These are phyloP conservation scores for Melaleuca alternifolia DNA, from an alignment of 345 rosid genomes.

Conservation along the genomic window DNA sequence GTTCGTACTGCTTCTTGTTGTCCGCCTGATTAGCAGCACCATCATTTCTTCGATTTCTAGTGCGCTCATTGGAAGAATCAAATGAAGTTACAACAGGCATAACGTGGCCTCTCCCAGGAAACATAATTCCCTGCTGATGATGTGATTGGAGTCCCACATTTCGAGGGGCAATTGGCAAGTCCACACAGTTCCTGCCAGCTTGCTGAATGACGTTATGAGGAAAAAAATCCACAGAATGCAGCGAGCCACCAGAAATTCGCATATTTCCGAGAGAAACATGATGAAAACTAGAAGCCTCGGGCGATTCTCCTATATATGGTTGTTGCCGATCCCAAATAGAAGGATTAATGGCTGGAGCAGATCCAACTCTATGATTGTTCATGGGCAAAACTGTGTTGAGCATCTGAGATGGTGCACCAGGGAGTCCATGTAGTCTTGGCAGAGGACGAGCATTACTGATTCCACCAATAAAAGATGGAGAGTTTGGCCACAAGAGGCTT, in stretches of 20 bases:
- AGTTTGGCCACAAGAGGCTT: constrained; percentile 49
- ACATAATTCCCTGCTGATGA: constrained; percentile 30
- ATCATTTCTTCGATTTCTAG: constrained; percentile 52
- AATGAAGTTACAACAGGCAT: constrained; percentile 20
- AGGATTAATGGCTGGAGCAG: constrained; percentile 38
- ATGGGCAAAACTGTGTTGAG: constrained; percentile 19
- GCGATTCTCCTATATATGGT: constrained; percentile 37
- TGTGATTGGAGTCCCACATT: constrained; percentile 32
- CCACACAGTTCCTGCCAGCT: constrained; percentile 23
- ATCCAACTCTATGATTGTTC: constrained; percentile 37
- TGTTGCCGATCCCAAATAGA: constrained; percentile 46
- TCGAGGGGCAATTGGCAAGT: constrained; percentile 20
- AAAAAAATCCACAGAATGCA: constrained; percentile 26
- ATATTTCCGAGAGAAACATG: constrained; percentile 44
- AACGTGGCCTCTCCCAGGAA: constrained; percentile 29
- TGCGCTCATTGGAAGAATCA: constrained; percentile 35
- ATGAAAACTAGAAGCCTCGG: constrained; percentile 35
- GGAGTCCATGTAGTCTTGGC: constrained; percentile 27
- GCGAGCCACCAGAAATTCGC: constrained; percentile 28
- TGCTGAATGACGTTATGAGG: constrained; percentile 23
- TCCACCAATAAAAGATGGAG: constrained; percentile 41
- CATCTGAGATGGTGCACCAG: constrained; percentile 29
- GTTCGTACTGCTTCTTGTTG: constrained; percentile 53
- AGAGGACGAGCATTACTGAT: constrained; percentile 19
- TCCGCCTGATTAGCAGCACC: constrained; percentile 31